A percentile compares a stretch with the other conserved stretches of the same genome.
Conservation (phyloP, 148 eudicot genomes). For the Camellia granthamiana region DNA sequence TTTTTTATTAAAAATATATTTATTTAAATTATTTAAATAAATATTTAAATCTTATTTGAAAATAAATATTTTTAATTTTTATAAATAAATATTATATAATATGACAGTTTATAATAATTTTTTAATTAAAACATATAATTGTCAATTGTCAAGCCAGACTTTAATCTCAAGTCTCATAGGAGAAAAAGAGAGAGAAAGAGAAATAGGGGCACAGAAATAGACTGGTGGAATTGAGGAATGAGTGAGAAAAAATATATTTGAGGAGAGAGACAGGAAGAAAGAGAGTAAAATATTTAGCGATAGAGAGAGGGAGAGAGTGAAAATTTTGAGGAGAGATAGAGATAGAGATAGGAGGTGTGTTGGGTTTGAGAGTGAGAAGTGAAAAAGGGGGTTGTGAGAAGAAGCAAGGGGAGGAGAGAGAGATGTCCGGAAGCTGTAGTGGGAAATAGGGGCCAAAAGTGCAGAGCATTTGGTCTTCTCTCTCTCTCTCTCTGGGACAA, state of each 20-base stretch:
- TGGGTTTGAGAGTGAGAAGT: neutral
- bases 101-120: too few relatives aligned
- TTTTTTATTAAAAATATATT: too few relatives aligned
- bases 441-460: conserved; percentile 50
- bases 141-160: too few relatives aligned
- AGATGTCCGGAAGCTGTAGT: conserved; percentile 45
- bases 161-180: too few relatives aligned
- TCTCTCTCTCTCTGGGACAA: conserved; percentile 16
- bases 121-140: too few relatives aligned
- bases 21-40: too few relatives aligned
- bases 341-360: neutral
- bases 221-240: neutral
- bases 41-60: too few relatives aligned
- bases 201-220: neutral
- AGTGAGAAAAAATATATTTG: neutral
- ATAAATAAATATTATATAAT: too few relatives aligned
- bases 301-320: conserved; percentile 18
- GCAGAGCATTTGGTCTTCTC: conserved; percentile 49
- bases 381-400: neutral
- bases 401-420: conserved; percentile 15
- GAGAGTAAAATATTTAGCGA: neutral
- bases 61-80: too few relatives aligned
- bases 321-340: neutral
- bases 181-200: too few relatives aligned
- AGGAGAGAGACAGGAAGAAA: conserved; percentile 7